A percentile compares a stretch with the other conserved stretches of the same genome.
phyloP scores from a whole-genome alignment of 148 eudicot genomes.

The Heliamphora exappendiculata region DNA sequence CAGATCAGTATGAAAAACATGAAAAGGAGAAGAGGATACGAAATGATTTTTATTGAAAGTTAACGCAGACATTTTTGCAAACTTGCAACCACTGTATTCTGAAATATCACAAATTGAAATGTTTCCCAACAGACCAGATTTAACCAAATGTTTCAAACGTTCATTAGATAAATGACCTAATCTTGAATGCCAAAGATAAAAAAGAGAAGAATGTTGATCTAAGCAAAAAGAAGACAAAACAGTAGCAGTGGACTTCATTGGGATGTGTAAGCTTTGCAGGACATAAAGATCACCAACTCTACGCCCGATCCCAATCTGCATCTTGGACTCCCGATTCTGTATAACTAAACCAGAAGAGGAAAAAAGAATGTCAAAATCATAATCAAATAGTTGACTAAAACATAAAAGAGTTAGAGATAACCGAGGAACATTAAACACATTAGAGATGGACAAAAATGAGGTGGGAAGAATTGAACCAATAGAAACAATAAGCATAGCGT shows the following conservation, averaged over 20 bases:
- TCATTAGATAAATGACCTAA: neutral
- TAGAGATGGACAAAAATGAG: neutral
- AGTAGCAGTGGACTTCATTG: neutral
- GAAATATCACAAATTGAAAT: neutral
- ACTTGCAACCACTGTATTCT: neutral
- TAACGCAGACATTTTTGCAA: neutral
- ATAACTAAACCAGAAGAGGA: neutral
- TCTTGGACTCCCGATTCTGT: neutral
- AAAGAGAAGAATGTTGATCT: neutral
- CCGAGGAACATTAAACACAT: neutral
- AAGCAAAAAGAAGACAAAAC: neutral
- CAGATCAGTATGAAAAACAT: neutral
- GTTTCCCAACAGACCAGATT: neutral
- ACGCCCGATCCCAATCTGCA: neutral
- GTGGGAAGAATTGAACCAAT: neutral
- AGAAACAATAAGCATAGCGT: neutral
- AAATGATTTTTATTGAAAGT: neutral
- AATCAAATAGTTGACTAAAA: neutral
- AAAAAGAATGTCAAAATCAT: neutral
- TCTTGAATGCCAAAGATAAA: neutral
- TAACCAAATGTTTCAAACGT: neutral
- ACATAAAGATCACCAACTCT: neutral
- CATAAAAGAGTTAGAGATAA: neutral
- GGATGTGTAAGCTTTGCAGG: neutral
- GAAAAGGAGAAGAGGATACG: neutral